Conservation (phyloP, 116 monocot genomes). For the Cymodocea nodosa region DNA sequence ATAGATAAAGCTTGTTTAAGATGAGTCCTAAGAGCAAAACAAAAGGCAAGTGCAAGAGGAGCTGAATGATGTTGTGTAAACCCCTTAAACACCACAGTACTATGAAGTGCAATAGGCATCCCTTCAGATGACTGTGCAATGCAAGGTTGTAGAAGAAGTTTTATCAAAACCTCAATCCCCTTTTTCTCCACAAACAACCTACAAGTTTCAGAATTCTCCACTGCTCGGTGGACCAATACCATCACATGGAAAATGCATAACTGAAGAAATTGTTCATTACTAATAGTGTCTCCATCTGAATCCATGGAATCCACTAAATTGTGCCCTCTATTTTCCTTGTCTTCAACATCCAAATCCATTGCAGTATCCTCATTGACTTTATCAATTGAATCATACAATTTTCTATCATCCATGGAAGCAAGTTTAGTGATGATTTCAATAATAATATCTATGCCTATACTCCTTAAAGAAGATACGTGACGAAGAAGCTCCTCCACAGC, state of each 20-base stretch:
- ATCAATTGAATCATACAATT: constrained; percentile 20
- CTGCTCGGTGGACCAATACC: constrained; percentile 87
- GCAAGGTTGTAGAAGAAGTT: constrained; percentile 74
- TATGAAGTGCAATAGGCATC: constrained; percentile 92
- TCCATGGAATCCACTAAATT: constrained; percentile 68
- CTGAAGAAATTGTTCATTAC: constrained; percentile 78
- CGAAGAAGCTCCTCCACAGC: constrained; percentile 95
- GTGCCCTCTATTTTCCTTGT: constrained; percentile 48
- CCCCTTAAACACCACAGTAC: constrained; percentile 95
- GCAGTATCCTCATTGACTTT: constrained; percentile 46
- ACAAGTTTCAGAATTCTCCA: constrained; percentile 96
- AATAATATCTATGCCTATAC: constrained; percentile 81
- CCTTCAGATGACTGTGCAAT: constrained; percentile 93
- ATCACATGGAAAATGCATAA: constrained; percentile 85
- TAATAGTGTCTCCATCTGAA: constrained; percentile 48
- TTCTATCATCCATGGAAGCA: constrained; percentile 36
- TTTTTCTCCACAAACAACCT: constrained; percentile 92
- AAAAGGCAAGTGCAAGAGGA: constrained; percentile 78
- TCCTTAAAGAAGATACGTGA: constrained; percentile 83
- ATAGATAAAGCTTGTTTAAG: constrained; percentile 53
- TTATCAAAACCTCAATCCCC: constrained; percentile 66
- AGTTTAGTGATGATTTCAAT: constrained; percentile 84
- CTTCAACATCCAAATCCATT: constrained; percentile 83
- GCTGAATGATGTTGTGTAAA: constrained; percentile 93
- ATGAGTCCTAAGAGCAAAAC: constrained; percentile 62